These are phyloP conservation scores for Stagonosporopsis cucurbitacearum DNA, from an alignment of 2,329 filamentous ascomycete species.

Conservation along the genomic window DNA sequence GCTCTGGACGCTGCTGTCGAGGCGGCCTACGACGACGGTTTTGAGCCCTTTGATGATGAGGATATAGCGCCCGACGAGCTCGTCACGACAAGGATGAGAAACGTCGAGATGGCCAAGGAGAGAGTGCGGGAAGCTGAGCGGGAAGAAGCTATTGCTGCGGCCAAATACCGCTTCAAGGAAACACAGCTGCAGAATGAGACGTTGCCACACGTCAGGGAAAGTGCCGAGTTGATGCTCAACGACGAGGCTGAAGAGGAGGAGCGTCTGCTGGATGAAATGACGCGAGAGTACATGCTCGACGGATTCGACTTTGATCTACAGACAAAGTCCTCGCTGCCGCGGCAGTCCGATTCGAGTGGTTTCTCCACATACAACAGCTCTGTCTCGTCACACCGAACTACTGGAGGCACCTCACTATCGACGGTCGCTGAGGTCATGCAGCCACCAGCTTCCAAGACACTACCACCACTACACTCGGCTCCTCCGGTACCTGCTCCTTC, in stretches of 20 bases:
- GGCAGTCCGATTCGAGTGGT: slow-evolving; percentile 82
- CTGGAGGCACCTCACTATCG: slow-evolving; percentile 70
- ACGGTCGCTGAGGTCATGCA: slow-evolving; percentile 71
- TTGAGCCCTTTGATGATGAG: slow-evolving; percentile 71
- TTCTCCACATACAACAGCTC: slow-evolving; percentile 87
- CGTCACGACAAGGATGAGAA: slow-evolving; percentile 54
- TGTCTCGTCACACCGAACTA: slow-evolving; percentile 73
- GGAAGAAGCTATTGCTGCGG: slow-evolving; percentile 68
- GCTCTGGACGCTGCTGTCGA: slow-evolving; percentile 95
- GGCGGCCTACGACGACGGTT: slow-evolving; percentile 91
- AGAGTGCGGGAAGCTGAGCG: slow-evolving; percentile 75
- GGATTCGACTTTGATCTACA: slow-evolving; percentile 78
- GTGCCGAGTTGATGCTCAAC: slow-evolving; percentile 43
- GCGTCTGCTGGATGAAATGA: slow-evolving; percentile 80
- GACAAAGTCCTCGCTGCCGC: slow-evolving; percentile 71
- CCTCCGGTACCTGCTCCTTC: slow-evolving; percentile 39
- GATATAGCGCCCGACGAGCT: slow-evolving; percentile 46
- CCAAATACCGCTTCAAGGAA: slow-evolving; percentile 64
- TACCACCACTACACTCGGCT: slow-evolving; percentile 34
- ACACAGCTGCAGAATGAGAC: slow-evolving; percentile 55
- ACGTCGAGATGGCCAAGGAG: slow-evolving; percentile 78
- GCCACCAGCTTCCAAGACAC: slow-evolving; percentile 46
- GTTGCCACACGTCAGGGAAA: slow-evolving; percentile 48
- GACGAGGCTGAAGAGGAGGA: slow-evolving; percentile 58
- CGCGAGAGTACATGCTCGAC: slow-evolving; percentile 79